Conservation (phyloP, 306 rosid genomes). For the Castanea mollissima region DNA sequence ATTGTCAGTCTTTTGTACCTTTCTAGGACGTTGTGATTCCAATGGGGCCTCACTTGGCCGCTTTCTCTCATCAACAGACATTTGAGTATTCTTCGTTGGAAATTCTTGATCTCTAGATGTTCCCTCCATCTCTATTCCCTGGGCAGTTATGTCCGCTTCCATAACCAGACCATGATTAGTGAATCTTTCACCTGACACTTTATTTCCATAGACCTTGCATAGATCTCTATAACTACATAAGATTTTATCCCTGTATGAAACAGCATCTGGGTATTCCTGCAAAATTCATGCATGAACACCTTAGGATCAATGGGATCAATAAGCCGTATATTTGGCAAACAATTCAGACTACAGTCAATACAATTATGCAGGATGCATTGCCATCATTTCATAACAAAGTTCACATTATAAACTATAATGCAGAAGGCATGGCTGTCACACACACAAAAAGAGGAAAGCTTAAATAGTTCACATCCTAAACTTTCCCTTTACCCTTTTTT, state of each 20-base stretch:
- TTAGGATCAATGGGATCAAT: slow-evolving; percentile 3
- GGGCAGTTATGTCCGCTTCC: slow-evolving; percentile 10
- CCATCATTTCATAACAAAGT: not conserved
- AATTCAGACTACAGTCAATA: too few species aligned
- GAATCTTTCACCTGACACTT: slow-evolving; percentile 29
- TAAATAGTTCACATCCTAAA: not conserved
- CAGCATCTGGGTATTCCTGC: slow-evolving; percentile 64
- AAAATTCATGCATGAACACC: slow-evolving; percentile 26
- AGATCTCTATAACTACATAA: slow-evolving; percentile 39
- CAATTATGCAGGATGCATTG: not conserved
- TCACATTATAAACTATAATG: too few species aligned
- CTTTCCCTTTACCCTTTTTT: not conserved
- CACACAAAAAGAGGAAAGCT: not conserved
- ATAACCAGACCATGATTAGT: slow-evolving; percentile 23
- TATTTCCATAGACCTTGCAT: slow-evolving; percentile 49
- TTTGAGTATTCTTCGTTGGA: slow-evolving; percentile 12
- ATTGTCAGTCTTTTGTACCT: slow-evolving; percentile 30
- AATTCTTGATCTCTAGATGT: slow-evolving; percentile 19
- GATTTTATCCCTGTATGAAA: slow-evolving; percentile 44
- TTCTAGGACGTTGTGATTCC: slow-evolving; percentile 14
- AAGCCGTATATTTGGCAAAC: not conserved
- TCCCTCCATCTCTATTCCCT: slow-evolving; percentile 35
- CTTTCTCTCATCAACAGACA: slow-evolving; percentile 30
- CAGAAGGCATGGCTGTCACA: too few species aligned
- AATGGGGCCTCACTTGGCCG: slow-evolving; percentile 19